Evolutionary conservation across 345 rosid species (phyloP).

Genomic region (Citrus glauca): DNA sequence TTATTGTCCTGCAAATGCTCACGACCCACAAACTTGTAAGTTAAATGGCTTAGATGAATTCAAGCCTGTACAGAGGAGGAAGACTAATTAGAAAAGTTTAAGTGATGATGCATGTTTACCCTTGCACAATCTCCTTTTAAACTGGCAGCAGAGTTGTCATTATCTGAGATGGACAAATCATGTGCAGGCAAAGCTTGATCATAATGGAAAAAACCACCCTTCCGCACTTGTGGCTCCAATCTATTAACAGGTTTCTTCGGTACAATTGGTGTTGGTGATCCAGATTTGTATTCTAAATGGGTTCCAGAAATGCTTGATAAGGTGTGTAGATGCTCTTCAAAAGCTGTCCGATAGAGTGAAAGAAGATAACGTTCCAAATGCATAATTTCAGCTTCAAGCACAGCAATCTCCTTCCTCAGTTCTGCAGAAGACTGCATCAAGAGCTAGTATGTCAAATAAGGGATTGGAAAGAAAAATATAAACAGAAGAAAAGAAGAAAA

Average conservation of each 20-base stretch:
- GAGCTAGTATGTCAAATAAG: neutral
- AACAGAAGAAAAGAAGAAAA: neutral
- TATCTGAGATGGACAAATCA: slow-evolving; percentile 34
- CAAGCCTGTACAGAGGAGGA: neutral
- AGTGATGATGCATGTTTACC: slow-evolving; percentile 34
- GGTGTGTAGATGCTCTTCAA: slow-evolving; percentile 41
- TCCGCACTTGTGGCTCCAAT: slow-evolving; percentile 25
- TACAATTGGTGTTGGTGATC: slow-evolving; percentile 21
- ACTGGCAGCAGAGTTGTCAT: slow-evolving; percentile 32
- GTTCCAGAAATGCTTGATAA: slow-evolving; percentile 25
- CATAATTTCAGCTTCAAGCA: slow-evolving; percentile 64
- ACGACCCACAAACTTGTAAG: neutral
- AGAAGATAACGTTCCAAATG: slow-evolving; percentile 64
- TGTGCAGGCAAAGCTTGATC: slow-evolving; percentile 42
- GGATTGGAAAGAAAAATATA: neutral
- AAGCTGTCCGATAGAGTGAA: slow-evolving; percentile 69
- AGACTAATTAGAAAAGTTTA: neutral
- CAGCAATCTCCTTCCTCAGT: slow-evolving; percentile 62
- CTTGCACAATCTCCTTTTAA: slow-evolving; percentile 32
- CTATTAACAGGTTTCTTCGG: slow-evolving; percentile 23
- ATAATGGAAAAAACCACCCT: slow-evolving; percentile 19
- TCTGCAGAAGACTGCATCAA: slow-evolving; percentile 53
- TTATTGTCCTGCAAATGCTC: slow-evolving; percentile 36
- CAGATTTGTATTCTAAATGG: slow-evolving; percentile 19
- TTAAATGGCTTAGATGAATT: neutral